Evolutionary conservation across 805 yeast genomes (phyloP).

Genomic region (Nakazawaea molendinolei): DNA sequence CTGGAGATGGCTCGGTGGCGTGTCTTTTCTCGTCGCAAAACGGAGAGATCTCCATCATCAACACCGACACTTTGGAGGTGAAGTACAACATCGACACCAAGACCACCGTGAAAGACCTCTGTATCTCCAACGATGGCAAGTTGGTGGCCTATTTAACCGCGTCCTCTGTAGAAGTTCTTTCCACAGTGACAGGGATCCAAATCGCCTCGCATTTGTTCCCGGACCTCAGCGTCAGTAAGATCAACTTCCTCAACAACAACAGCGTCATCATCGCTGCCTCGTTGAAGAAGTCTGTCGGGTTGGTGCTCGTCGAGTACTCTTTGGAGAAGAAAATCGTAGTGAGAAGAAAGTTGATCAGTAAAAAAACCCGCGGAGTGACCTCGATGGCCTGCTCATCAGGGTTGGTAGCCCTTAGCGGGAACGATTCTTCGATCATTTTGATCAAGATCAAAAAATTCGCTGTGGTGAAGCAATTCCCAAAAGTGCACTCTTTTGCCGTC

Average conservation of each 20-base stretch:
- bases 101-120: slow-evolving; percentile 55
- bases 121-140: slow-evolving; percentile 62
- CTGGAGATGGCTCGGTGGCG: slow-evolving; percentile 55
- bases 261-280: slow-evolving; percentile 38
- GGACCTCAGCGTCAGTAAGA: slow-evolving; percentile 22
- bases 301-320: slow-evolving; percentile 36
- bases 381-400: slow-evolving; percentile 39
- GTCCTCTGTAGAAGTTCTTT: slow-evolving; percentile 43
- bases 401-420: slow-evolving; percentile 51
- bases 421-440: slow-evolving; percentile 62
- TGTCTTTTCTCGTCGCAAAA: slow-evolving; percentile 62
- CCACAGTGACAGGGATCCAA: slow-evolving; percentile 38
- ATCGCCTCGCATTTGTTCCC: slow-evolving; percentile 22
- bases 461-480: slow-evolving; percentile 40
- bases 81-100: slow-evolving; percentile 46
- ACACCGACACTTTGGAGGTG: slow-evolving; percentile 47
- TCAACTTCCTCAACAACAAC: slow-evolving; percentile 25
- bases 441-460: slow-evolving; percentile 45
- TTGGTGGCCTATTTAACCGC: slow-evolving; percentile 55
- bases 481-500: slow-evolving; percentile 73
- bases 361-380: slow-evolving; percentile 49
- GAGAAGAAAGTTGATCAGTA: slow-evolving; percentile 35
- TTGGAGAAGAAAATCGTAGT: slow-evolving; percentile 33
- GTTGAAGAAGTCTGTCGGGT: slow-evolving; percentile 31
- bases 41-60: slow-evolving; percentile 54